Conservation (phyloP, 192 early-diverging fungal genomes). For the Entophlyctis luteolus region DNA sequence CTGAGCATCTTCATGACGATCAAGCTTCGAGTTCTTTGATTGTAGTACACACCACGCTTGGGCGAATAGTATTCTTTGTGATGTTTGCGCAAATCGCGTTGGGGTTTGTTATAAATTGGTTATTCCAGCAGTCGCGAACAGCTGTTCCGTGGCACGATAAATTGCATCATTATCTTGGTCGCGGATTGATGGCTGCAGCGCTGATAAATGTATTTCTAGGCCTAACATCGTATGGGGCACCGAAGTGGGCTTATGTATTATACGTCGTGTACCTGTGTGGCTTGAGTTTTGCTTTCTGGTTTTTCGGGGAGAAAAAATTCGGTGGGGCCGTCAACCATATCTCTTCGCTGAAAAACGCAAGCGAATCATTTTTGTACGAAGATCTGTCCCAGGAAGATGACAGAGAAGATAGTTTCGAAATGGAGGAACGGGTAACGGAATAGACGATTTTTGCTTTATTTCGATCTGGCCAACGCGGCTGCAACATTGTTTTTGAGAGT, state of each 20-base stretch:
- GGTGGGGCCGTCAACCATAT: constrained; percentile 43
- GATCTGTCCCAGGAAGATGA: no score
- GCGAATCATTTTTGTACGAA: not conserved
- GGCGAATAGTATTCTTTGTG: no score
- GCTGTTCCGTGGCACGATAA: constrained; percentile 36
- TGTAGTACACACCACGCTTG: no score
- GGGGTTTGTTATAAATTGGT: constrained; percentile 26
- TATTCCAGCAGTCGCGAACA: constrained; percentile 22
- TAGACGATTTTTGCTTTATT: no score
- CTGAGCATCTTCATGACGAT: not conserved
- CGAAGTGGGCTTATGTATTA: not conserved
- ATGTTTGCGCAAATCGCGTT: constrained; percentile 34
- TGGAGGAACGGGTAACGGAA: no score
- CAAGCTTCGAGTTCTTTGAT: not conserved
- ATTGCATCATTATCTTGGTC: constrained; percentile 35
- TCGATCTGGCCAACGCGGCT: not conserved
- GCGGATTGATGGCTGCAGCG: constrained; percentile 1
- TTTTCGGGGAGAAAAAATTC: not conserved
- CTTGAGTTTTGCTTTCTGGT: not conserved
- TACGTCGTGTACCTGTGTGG: not conserved
- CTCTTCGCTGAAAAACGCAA: not conserved
- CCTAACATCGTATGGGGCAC: not conserved
- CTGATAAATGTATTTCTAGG: constrained; percentile 12
- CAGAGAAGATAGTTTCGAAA: no score
- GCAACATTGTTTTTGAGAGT: not conserved